Percentiles rank a stretch among this genome's conserved stretches.
These are phyloP conservation scores for Isoetes taiwanensis DNA, from an alignment of 75 land plant species.

Conservation along the genomic window DNA sequence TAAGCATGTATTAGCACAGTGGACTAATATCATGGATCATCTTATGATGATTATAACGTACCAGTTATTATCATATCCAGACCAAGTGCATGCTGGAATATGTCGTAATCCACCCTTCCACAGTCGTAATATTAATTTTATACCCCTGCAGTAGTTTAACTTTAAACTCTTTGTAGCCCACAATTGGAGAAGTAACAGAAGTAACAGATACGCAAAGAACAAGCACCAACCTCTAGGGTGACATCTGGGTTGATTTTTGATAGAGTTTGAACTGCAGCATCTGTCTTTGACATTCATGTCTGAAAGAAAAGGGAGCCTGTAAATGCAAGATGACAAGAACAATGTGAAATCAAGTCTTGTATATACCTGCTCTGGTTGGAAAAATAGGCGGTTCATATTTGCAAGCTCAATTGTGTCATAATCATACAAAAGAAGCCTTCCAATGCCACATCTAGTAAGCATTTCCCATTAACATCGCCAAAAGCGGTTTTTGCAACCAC, in stretches of 20 bases:
- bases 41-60: no score
- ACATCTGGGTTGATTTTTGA: conserved; percentile 90
- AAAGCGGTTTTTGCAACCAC: no score
- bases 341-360: no score
- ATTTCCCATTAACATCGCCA: no score
- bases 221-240: conserved; percentile 50
- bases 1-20: no score
- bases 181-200: no score
- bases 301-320: conserved; percentile 10
- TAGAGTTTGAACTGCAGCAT: conserved; percentile 96
- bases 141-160: conserved; percentile 84
- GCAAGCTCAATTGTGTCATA: conserved; percentile 97
- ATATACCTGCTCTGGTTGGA: conserved; percentile 94
- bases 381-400: conserved; percentile 94
- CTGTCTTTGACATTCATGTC: conserved; percentile 97
- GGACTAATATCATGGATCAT: no score
- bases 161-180: no score
- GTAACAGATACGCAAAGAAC: no score
- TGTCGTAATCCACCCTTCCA: no score
- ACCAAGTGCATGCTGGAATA: no score
- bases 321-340: not conserved
- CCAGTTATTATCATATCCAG: no score
- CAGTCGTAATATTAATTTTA: conserved; percentile 84
- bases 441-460: conserved; percentile 97
- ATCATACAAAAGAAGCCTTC: conserved; percentile 87